These are phyloP conservation scores for Cyberlindnera samutprakarnensis DNA, from an alignment of 805 yeast species.

Conservation along the genomic window DNA sequence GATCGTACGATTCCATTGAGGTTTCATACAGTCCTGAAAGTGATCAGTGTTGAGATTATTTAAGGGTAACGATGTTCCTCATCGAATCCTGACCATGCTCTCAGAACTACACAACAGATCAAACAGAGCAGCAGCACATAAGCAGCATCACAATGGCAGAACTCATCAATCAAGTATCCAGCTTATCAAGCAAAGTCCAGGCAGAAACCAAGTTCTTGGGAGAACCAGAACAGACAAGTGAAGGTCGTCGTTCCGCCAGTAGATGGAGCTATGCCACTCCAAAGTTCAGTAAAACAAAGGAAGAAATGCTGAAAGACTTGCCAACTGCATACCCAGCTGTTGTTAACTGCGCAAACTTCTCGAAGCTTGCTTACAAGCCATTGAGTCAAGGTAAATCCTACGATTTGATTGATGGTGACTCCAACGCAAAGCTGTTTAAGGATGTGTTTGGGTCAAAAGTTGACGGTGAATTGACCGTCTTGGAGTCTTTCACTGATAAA, in stretches of 20 bases:
- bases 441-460: background rate
- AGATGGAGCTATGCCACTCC: constrained; percentile 1
- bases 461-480: background rate
- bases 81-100: no score
- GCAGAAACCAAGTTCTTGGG: background rate
- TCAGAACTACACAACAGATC: no score
- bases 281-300: background rate
- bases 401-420: background rate
- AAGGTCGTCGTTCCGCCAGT: constrained; percentile 1
- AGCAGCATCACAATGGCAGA: no score
- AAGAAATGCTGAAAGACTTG: background rate
- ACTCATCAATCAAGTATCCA: no score
- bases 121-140: no score
- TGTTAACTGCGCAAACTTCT: background rate
- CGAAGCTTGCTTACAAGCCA: background rate
- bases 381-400: background rate
- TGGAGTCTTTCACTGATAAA: background rate
- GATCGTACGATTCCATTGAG: no score
- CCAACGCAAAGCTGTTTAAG: background rate
- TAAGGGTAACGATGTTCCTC: no score
- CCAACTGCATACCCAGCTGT: background rate
- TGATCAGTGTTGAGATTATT: no score
- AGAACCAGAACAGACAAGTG: background rate
- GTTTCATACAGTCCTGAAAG: no score
- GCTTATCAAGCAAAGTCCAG: background rate